Evolutionary conservation across 352 stramenopile genomes (phyloP).

Genomic region (Albugo candida): DNA sequence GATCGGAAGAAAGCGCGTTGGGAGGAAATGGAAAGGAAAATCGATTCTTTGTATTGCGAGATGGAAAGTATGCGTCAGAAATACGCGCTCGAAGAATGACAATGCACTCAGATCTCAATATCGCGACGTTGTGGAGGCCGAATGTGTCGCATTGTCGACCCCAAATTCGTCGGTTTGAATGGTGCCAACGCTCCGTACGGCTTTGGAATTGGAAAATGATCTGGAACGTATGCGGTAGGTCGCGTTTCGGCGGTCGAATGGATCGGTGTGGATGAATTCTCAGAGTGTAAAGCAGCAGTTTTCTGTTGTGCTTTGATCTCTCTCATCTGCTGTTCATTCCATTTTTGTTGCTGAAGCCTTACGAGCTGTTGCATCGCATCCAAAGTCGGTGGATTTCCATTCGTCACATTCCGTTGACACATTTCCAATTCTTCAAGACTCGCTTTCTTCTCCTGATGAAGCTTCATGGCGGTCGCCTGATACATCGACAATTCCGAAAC

Average conservation of each 20-base stretch:
- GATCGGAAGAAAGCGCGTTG: slow-evolving; percentile 18
- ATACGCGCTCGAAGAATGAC: no score
- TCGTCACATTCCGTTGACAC: slow-evolving; percentile 24
- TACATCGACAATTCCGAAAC: slow-evolving; percentile 91
- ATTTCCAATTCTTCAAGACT: slow-evolving; percentile 44
- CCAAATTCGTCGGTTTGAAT: slow-evolving; percentile 80
- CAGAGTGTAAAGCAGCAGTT: slow-evolving; percentile 22
- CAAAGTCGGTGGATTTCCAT: slow-evolving; percentile 50
- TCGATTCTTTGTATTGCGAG: slow-evolving; percentile 38
- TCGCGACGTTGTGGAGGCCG: slow-evolving; percentile 62
- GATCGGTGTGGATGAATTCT: slow-evolving; percentile 44
- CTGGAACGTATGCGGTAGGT: slow-evolving; percentile 88
- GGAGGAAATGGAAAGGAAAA: slow-evolving; percentile 24
- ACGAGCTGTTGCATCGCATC: slow-evolving; percentile 61
- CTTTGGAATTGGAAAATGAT: slow-evolving; percentile 83
- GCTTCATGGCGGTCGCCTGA: slow-evolving; percentile 85
- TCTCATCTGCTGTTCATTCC: slow-evolving; percentile 27
- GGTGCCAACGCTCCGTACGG: slow-evolving; percentile 81
- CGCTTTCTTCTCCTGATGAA: slow-evolving; percentile 84
- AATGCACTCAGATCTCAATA: slow-evolving; percentile 73
- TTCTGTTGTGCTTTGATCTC: slow-evolving; percentile 20
- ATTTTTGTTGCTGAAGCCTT: slow-evolving; percentile 29
- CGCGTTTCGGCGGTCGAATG: slow-evolving; percentile 79
- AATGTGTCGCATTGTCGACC: slow-evolving; percentile 86
- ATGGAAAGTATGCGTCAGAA: slow-evolving; percentile 7